Conservation (phyloP, 306 rosid genomes). For the Ochetophila trinervis region DNA sequence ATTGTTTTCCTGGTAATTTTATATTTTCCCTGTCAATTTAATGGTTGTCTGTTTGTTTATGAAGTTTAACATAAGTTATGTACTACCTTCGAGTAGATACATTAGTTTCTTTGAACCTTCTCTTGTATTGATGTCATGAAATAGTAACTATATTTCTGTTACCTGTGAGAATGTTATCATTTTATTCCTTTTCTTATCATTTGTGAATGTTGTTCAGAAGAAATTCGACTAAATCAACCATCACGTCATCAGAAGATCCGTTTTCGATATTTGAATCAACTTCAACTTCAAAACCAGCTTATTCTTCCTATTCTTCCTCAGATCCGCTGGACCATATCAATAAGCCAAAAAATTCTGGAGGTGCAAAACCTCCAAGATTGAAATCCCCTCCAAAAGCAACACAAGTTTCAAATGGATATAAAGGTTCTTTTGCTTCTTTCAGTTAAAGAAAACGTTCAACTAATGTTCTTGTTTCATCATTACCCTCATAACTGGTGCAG, state of each 20-base stretch:
- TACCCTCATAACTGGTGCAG: constrained; percentile 39
- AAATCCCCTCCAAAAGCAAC: constrained; percentile 63
- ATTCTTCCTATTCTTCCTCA: constrained; percentile 37
- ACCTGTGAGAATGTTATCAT: background rate
- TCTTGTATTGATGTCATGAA: background rate
- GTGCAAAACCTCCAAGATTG: constrained; percentile 41
- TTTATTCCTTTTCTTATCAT: constrained; percentile 1
- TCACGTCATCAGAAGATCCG: constrained; percentile 54
- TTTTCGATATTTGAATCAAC: constrained; percentile 57
- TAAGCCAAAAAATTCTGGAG: constrained; percentile 44
- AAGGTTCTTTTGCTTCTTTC: constrained; percentile 42
- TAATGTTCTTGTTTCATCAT: constrained; percentile 2
- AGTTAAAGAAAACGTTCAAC: constrained; percentile 16
- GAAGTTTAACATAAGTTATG: background rate
- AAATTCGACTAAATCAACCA: constrained; percentile 30
- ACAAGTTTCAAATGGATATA: constrained; percentile 37
- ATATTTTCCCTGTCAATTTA: background rate
- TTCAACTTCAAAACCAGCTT: constrained; percentile 44
- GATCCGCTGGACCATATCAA: constrained; percentile 49
- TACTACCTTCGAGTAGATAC: background rate
- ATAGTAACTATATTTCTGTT: background rate
- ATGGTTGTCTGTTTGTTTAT: background rate
- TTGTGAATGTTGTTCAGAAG: constrained; percentile 24
- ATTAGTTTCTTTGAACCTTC: background rate
- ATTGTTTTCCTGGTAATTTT: background rate